These are phyloP conservation scores for Zoysia japonica DNA, from an alignment of 176 grass and related monocot genomes.

Conservation along the genomic window DNA sequence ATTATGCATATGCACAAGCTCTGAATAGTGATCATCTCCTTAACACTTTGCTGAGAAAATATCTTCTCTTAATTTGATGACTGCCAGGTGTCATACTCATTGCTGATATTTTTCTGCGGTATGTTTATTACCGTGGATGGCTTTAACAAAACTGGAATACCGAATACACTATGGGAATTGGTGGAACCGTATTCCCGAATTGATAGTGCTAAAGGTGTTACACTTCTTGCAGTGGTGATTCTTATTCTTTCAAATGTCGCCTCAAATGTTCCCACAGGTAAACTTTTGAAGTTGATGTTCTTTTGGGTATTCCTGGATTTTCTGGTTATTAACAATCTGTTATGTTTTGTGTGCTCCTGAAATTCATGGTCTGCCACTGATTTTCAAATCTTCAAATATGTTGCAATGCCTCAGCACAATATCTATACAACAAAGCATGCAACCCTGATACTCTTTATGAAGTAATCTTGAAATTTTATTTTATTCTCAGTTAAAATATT, in stretches of 20 bases:
- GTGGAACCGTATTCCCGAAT: constrained; percentile 85
- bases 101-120: constrained; percentile 92
- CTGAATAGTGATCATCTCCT: not conserved
- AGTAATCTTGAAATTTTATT: too few relatives aligned
- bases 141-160: constrained; percentile 95
- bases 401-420: not conserved
- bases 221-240: constrained; percentile 68
- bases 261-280: constrained; percentile 95
- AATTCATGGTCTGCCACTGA: not conserved
- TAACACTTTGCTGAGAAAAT: too few relatives aligned
- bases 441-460: too few relatives aligned
- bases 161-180: constrained; percentile 84
- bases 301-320: not conserved
- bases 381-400: not conserved
- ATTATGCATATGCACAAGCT: constrained; percentile 68
- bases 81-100: constrained; percentile 81
- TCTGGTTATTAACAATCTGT: not conserved
- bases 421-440: not conserved
- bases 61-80: not conserved
- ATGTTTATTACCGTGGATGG: constrained; percentile 98
- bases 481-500: too few relatives aligned
- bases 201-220: constrained; percentile 59
- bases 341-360: too few relatives aligned
- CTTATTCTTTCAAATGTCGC: constrained; percentile 94
- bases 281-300: not conserved